A percentile compares a stretch with the other conserved stretches of the same genome.
These are phyloP conservation scores for Hygrophorus russula DNA, from an alignment of 768 basidiomycete species.

Conservation along the genomic window DNA sequence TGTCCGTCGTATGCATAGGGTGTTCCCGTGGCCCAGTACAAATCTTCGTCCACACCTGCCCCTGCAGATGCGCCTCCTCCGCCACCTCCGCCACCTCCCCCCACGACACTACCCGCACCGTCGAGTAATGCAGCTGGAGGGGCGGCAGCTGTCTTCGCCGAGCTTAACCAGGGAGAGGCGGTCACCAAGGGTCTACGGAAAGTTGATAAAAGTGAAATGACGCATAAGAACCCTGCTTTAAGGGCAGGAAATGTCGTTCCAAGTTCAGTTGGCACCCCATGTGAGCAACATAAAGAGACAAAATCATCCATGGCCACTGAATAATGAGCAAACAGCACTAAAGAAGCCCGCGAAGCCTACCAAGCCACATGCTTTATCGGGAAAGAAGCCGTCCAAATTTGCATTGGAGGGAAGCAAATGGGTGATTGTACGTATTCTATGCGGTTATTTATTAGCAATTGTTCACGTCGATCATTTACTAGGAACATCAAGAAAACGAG, in stretches of 20 bases:
- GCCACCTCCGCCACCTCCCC: slow-evolving; percentile 44
- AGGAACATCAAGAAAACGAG: slow-evolving; percentile 94
- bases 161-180: slow-evolving; percentile 80
- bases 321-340: slow-evolving; percentile 14
- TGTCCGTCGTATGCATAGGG: slow-evolving; percentile 29
- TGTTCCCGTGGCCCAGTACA: slow-evolving; percentile 43
- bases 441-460: background rate
- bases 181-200: slow-evolving; percentile 88
- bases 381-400: slow-evolving; percentile 89
- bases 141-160: slow-evolving; percentile 76
- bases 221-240: slow-evolving; percentile 93
- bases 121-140: slow-evolving; percentile 36
- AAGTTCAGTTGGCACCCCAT: slow-evolving; percentile 20
- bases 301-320: background rate
- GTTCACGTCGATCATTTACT: slow-evolving; percentile 1
- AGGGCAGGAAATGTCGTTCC: slow-evolving; percentile 49
- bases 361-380: slow-evolving; percentile 73
- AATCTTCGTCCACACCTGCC: slow-evolving; percentile 23
- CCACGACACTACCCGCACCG: slow-evolving; percentile 31
- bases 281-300: slow-evolving; percentile 13
- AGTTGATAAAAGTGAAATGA: slow-evolving; percentile 95
- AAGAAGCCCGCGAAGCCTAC: slow-evolving; percentile 73
- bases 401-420: slow-evolving; percentile 89
- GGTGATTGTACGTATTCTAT: slow-evolving; percentile 54
- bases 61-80: slow-evolving; percentile 34